phyloP scores from a whole-genome alignment of 2,329 filamentous ascomycete genomes.

The Pyrenochaeta sp. region DNA sequence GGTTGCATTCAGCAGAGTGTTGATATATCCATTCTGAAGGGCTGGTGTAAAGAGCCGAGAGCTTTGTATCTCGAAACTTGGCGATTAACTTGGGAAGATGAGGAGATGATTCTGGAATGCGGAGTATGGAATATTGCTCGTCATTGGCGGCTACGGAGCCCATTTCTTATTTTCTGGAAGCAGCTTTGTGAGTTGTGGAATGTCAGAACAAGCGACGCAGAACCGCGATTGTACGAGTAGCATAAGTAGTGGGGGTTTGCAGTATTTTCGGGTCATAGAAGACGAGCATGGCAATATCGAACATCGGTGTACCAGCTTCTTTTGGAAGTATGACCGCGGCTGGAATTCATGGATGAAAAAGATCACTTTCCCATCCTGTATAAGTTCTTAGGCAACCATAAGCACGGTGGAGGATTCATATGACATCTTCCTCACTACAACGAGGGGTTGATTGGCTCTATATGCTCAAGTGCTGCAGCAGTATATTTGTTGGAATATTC shows the following conservation, averaged over 20 bases:
- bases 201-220: background rate
- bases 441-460: background rate
- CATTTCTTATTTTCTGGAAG: background rate
- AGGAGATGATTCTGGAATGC: slow-evolving; percentile 15
- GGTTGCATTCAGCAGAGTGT: slow-evolving; percentile 17
- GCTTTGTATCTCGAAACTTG: slow-evolving; percentile 23
- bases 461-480: background rate
- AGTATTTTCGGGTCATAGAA: too few species aligned
- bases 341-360: background rate
- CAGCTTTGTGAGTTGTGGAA: background rate
- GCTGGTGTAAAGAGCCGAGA: slow-evolving; percentile 23
- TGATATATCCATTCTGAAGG: slow-evolving; percentile 19
- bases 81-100: slow-evolving; percentile 11
- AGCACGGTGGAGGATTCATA: slow-evolving; percentile 1
- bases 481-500: background rate
- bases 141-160: background rate
- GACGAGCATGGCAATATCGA: too few species aligned
- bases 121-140: slow-evolving; percentile 16
- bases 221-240: too few species aligned
- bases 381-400: slow-evolving; percentile 1
- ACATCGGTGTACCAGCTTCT: background rate
- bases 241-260: too few species aligned
- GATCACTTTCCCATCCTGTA: too few species aligned
- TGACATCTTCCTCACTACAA: slow-evolving; percentile 1
- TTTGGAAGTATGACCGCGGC: background rate